Evolutionary conservation across 208 protist genomes (phyloP).

Genomic region (Acanthamoeba sp.): DNA sequence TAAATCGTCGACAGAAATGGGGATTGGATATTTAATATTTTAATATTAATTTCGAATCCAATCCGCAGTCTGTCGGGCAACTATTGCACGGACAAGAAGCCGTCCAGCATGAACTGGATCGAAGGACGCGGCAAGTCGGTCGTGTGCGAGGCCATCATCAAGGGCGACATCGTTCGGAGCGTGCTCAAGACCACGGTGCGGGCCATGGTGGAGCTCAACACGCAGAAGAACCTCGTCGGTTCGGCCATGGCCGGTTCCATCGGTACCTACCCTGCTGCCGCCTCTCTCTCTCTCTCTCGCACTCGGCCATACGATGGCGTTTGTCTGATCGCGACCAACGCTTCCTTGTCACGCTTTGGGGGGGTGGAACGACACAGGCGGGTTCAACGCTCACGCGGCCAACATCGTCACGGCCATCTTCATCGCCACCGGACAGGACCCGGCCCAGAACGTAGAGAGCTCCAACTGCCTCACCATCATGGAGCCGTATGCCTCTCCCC

Average conservation of each 20-base stretch:
- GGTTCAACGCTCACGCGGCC: constrained; percentile 98
- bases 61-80: constrained; percentile 94
- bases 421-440: constrained; percentile 98
- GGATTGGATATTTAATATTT: too few species aligned
- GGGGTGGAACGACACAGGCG: too few species aligned
- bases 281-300: background rate
- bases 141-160: constrained; percentile 95
- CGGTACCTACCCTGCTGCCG: background rate
- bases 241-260: constrained; percentile 98
- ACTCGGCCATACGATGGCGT: too few species aligned
- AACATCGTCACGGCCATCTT: constrained; percentile 98
- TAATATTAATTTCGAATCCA: too few species aligned
- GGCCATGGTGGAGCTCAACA: constrained; percentile 94
- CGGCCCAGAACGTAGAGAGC: constrained; percentile 98
- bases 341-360: background rate
- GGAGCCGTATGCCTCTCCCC: constrained; percentile 81
- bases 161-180: constrained; percentile 92
- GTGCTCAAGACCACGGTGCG: constrained; percentile 96
- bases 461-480: constrained; percentile 97
- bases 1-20: too few species aligned
- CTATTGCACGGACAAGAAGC: constrained; percentile 99
- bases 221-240: constrained; percentile 97
- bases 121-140: constrained; percentile 97
- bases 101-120: constrained; percentile 98
- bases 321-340: background rate